These are phyloP conservation scores for Monascus purpureus DNA, from an alignment of 495 filamentous ascomycete species.

Conservation along the genomic window DNA sequence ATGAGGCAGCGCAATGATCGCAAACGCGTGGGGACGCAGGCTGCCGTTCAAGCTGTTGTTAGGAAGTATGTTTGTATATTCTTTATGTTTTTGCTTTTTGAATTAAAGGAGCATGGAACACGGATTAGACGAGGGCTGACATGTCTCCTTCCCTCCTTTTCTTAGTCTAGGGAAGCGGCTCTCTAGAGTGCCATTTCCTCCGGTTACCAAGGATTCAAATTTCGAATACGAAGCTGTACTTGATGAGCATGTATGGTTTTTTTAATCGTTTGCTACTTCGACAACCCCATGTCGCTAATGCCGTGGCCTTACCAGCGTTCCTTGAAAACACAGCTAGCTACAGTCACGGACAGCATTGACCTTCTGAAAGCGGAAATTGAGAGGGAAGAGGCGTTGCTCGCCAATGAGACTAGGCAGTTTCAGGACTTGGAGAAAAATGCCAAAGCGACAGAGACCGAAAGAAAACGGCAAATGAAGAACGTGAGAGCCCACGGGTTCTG, in stretches of 20 bases:
- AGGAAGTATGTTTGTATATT: conserved; percentile 24
- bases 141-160: background rate
- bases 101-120: no score
- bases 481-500: no score
- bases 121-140: background rate
- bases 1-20: conserved; percentile 38
- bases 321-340: conserved; percentile 38
- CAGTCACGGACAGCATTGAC: conserved; percentile 37
- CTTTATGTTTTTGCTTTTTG: background rate
- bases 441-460: conserved; percentile 29
- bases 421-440: conserved; percentile 41
- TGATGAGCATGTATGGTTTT: conserved; percentile 37
- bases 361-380: conserved; percentile 40
- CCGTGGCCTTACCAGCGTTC: conserved; percentile 17
- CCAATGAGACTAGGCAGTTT: conserved; percentile 32
- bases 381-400: conserved; percentile 37
- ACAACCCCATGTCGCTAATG: background rate
- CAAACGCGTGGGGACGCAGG: conserved; percentile 42
- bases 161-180: conserved; percentile 32
- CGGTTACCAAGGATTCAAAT: conserved; percentile 36
- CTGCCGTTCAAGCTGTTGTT: conserved; percentile 33
- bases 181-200: conserved; percentile 47
- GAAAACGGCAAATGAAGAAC: conserved; percentile 33
- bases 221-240: conserved; percentile 49
- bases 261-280: background rate